phyloP scores from a whole-genome alignment of 345 rosid genomes.

The Brassica cretica region DNA sequence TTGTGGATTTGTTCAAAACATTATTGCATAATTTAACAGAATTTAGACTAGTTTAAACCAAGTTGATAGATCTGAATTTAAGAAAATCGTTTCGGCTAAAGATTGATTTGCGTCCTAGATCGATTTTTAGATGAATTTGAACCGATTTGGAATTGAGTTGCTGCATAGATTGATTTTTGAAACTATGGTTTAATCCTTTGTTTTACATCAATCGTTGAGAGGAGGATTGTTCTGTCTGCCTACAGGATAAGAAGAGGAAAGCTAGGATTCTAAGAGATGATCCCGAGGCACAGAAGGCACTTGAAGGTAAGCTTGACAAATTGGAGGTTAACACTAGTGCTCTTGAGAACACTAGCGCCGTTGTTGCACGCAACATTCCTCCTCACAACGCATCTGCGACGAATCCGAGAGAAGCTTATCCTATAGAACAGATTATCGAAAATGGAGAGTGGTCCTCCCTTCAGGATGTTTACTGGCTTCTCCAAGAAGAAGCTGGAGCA shows the following conservation, averaged over 20 bases:
- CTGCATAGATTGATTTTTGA: background rate
- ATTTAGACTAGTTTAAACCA: background rate
- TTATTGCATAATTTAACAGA: background rate
- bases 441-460: constrained; percentile 68
- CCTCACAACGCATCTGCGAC: constrained; percentile 62
- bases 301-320: constrained; percentile 49
- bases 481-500: constrained; percentile 40
- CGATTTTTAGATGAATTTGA: too few species aligned
- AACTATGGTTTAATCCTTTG: background rate
- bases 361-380: constrained; percentile 65
- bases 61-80: too few species aligned
- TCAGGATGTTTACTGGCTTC: constrained; percentile 51
- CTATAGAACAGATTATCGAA: constrained; percentile 68
- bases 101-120: too few species aligned
- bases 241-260: constrained; percentile 55
- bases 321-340: constrained; percentile 56
- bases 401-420: constrained; percentile 65
- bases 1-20: background rate
- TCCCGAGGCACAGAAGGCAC: constrained; percentile 48
- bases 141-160: background rate
- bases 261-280: constrained; percentile 52
- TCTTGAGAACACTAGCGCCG: constrained; percentile 49
- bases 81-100: too few species aligned
- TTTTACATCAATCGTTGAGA: background rate
- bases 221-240: constrained; percentile 3